Conservation (phyloP, 257 asterid genomes). For the Solanum dulcamara region DNA sequence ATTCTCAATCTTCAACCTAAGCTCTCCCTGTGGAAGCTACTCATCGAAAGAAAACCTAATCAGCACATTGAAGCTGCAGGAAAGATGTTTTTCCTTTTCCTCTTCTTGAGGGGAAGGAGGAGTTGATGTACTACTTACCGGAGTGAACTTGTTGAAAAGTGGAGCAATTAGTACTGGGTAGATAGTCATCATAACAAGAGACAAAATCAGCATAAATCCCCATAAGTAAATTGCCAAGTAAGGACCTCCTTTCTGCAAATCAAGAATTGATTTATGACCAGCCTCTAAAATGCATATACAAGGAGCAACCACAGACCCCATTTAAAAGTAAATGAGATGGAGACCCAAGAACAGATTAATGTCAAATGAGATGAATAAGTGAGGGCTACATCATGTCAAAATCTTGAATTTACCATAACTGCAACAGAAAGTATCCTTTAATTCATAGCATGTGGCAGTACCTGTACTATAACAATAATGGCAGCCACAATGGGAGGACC, state of each 20-base stretch:
- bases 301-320: not conserved
- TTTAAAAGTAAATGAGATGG: not conserved
- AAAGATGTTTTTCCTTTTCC: not conserved
- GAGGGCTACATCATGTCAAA: constrained; percentile 1
- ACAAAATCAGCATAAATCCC: constrained; percentile 75
- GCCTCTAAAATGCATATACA: not conserved
- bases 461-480: constrained; percentile 88
- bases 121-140: constrained; percentile 35
- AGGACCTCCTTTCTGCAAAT: constrained; percentile 97
- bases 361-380: not conserved
- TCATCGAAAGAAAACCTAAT: constrained; percentile 3
- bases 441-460: constrained; percentile 9
- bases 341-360: not conserved
- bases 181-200: constrained; percentile 92
- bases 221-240: constrained; percentile 92
- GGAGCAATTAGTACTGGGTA: constrained; percentile 95
- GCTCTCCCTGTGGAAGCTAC: constrained; percentile 90
- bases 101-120: not conserved
- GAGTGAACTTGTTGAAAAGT: constrained; percentile 95
- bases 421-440: constrained; percentile 1
- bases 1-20: constrained; percentile 68
- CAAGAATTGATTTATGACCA: not conserved
- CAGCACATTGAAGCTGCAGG: not conserved
- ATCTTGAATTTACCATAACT: not conserved
- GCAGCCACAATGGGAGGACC: constrained; percentile 99